Conservation (phyloP, 1,139 yeast genomes). For the Candida neerlandica region DNA sequence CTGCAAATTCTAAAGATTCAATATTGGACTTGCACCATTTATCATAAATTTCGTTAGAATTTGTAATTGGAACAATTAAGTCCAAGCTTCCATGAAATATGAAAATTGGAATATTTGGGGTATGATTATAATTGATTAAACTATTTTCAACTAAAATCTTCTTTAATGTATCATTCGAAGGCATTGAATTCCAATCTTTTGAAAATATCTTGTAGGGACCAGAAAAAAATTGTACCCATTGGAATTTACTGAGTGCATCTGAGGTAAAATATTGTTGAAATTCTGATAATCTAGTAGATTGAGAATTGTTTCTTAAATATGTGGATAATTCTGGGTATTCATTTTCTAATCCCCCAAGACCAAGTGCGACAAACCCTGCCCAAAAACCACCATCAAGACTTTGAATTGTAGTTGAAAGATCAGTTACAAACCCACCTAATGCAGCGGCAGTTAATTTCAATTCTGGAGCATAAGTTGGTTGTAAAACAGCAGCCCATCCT, state of each 20-base stretch:
- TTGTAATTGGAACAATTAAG: constrained; percentile 29
- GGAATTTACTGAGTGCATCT: constrained; percentile 16
- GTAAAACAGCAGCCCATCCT: constrained; percentile 41
- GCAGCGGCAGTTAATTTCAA: constrained; percentile 31
- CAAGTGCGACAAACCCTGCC: constrained; percentile 30
- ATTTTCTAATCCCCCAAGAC: constrained; percentile 27
- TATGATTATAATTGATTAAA: constrained; percentile 17
- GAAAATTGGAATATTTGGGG: constrained; percentile 36
- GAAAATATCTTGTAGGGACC: constrained; percentile 20
- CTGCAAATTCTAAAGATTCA: constrained; percentile 30
- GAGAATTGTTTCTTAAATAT: constrained; percentile 10
- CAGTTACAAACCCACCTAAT: constrained; percentile 32
- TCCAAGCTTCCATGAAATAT: constrained; percentile 36
- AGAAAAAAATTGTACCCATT: constrained; percentile 17
- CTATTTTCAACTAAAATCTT: constrained; percentile 24
- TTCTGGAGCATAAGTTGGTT: constrained; percentile 36
- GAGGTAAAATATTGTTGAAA: constrained; percentile 16
- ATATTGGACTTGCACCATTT: constrained; percentile 35
- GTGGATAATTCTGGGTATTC: constrained; percentile 28
- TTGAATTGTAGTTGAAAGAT: constrained; percentile 24
- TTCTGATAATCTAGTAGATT: neutral
- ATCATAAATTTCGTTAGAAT: constrained; percentile 27
- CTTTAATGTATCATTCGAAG: constrained; percentile 15
- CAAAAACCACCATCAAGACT: constrained; percentile 25
- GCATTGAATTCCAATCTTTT: constrained; percentile 16